phyloP scores from a whole-genome alignment of 768 basidiomycete species.

The Pleurotus tuber-regium region DNA sequence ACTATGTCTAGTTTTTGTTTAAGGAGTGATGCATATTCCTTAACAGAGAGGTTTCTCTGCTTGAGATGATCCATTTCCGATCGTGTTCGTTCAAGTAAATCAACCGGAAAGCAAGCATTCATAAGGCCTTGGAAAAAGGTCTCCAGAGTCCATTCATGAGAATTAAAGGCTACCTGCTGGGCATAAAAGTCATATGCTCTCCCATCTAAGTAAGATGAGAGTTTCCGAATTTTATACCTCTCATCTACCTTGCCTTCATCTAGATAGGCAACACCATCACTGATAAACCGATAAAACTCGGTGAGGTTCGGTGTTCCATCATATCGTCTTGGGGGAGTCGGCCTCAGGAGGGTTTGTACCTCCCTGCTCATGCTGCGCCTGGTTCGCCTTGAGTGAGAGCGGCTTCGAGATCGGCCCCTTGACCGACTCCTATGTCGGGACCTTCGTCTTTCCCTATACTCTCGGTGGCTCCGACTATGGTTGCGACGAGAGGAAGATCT shows the following conservation, averaged over 20 bases:
- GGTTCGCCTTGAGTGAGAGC: too few species aligned
- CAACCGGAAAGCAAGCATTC: constrained; percentile 33
- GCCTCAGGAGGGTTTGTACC: constrained; percentile 16
- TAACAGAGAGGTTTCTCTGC: constrained; percentile 14
- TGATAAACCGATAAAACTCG: constrained; percentile 24
- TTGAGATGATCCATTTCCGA: constrained; percentile 4
- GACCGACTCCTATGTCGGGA: background rate
- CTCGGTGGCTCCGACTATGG: background rate
- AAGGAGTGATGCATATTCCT: constrained; percentile 23
- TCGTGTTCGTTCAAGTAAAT: constrained; percentile 15
- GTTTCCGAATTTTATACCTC: constrained; percentile 16
- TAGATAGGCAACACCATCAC: constrained; percentile 21
- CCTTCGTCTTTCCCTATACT: background rate
- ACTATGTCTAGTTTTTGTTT: constrained; percentile 19
- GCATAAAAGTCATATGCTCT: constrained; percentile 31
- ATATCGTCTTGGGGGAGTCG: constrained; percentile 21
- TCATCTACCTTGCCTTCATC: constrained; percentile 16
- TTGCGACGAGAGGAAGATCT: background rate
- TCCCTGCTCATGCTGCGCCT: background rate
- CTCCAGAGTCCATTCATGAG: constrained; percentile 23
- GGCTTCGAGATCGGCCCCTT: too few species aligned
- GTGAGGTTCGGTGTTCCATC: constrained; percentile 21
- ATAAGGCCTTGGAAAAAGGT: constrained; percentile 31
- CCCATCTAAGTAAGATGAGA: constrained; percentile 27
- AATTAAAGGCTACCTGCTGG: constrained; percentile 22